Percentiles rank a stretch among this genome's conserved stretches.
Conservation (phyloP, 164 flowering plant species). For the Hamamelis virginiana region DNA sequence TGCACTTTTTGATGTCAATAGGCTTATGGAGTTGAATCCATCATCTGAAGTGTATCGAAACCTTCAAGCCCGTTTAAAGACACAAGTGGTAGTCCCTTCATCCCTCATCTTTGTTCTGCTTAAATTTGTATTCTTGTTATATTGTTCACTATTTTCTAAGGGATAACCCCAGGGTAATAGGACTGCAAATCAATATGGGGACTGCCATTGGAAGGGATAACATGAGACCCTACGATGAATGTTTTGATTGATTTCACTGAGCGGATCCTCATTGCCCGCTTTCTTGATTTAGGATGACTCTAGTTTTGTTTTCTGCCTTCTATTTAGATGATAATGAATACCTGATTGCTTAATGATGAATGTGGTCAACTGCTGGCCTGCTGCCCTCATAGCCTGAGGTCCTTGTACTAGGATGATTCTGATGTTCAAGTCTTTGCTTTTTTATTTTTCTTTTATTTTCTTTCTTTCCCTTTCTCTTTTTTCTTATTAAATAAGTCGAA, state of each 20-base stretch:
- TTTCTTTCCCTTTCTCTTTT: background rate
- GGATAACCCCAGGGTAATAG: background rate
- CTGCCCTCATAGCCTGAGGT: no score
- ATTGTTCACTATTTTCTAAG: background rate
- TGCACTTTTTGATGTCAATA: conserved; percentile 89
- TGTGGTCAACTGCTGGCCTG: background rate
- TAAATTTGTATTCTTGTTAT: background rate
- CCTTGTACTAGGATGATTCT: background rate
- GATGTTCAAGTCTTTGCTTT: background rate
- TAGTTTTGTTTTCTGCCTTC: background rate
- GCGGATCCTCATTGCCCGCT: background rate
- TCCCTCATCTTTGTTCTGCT: background rate
- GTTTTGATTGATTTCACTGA: background rate
- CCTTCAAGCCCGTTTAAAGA: conserved; percentile 77
- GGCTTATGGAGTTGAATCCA: conserved; percentile 83
- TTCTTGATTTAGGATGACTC: background rate
- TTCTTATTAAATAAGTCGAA: background rate
- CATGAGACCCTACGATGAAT: background rate
- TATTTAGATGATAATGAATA: background rate
- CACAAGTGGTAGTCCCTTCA: conserved; percentile 66
- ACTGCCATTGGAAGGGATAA: background rate
- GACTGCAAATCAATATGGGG: background rate
- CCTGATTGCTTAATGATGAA: background rate
- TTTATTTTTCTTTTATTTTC: background rate
- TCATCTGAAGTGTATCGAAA: conserved; percentile 81